Evolutionary conservation across 2,329 filamentous ascomycete genomes (phyloP), one percentile per base, ranked within the genome.

Genomic region (Cryphonectria parasitica): DNA sequence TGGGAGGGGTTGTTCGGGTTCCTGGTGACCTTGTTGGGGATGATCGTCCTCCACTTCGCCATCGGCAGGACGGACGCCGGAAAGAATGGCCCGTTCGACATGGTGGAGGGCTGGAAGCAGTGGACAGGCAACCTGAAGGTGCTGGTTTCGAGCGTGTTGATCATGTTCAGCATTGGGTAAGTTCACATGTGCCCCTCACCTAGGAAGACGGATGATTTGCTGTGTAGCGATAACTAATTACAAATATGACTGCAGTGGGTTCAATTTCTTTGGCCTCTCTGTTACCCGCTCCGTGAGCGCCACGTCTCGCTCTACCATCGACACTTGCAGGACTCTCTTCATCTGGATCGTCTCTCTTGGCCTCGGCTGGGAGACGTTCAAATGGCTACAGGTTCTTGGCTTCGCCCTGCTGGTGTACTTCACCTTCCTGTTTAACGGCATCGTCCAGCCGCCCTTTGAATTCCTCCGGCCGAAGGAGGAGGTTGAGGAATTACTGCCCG

Each of bases 161-260:
- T 98, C 79, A 99, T 99, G 96, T 87, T 99, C 75, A 97, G 94
- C 77, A 99, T 99, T 76, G 95, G 95, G 92, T 97, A 88, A 79
- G 89, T 84, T 22, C 52, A 41, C 52, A 60, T 69, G 15, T 17
- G 75, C 74, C 72, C 17, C 49, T 62, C 22, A 54, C 13, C 10
- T 6, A 43, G 45, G 36, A 68, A 75, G 77, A 70, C 79, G 71
- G 73, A 69, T 3, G 10, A 11, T 62, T 39, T 41, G 25, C 25
- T 25, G 1, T 45, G 11, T 15, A 11, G 15, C n/a, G 60, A 70
- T 68, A 72, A 58, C 28, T 72, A 73, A 75, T 41, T 58, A 63
- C 34, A 7, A 8, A 15, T 28, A 63, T 45, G 10, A 8, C n/a
- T 28, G 43, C 73, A 97, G 94, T 74, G 95, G 95, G 68, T 99